Evolutionary conservation across 257 asterid species (phyloP), one percentile per base, ranked within the genome.

Genomic region (Solanum gandarillasii): DNA sequence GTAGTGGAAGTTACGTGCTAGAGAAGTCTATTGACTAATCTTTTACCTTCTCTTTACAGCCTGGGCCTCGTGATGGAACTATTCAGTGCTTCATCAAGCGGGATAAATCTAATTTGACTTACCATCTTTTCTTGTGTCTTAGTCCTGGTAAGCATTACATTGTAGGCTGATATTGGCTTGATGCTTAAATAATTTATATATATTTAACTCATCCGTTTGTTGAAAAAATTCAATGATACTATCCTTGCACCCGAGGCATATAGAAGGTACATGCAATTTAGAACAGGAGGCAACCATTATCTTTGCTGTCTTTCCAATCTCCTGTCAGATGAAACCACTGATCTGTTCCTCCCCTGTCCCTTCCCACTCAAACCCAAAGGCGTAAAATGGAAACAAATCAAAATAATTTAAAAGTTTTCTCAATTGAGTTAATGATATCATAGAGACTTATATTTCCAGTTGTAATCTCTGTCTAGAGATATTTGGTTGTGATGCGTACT

Each of bases 71-170:
- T 21, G 98, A 96, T 88, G 99, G 98, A 91, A 91, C 97, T 74
- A 92, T 96, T 34, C 99, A 96, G 82, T 96, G 99, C 94, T 96
- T 96, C 92, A 96, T 96, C 90, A 96, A 94, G 93, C 90, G 99
- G 93, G 98, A 96, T 88, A 95, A 93, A 79, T 94, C 98, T 87
- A 96, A 93, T 87, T 89, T 95, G 81, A 96, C 98, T 0, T 96
- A 96, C 92, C 99, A 94, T 91, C 98, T 96, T 39, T 96, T 91
- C 91, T 89, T 96, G 92, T 96, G 99, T 90, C 98, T 95, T 87
- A 95, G 97, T 88, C 99, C 98, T 9, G 96, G 99, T 96, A 89
- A 92, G 94, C 87, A 29, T 27, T 27, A 13, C 67, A 27, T 82
- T 82, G 67, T 48, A 27, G 67, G 85, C 25, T 79, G 70, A 82